Conservation (phyloP, 1,284 basidiomycete species). For the Puccinia novopanici region DNA sequence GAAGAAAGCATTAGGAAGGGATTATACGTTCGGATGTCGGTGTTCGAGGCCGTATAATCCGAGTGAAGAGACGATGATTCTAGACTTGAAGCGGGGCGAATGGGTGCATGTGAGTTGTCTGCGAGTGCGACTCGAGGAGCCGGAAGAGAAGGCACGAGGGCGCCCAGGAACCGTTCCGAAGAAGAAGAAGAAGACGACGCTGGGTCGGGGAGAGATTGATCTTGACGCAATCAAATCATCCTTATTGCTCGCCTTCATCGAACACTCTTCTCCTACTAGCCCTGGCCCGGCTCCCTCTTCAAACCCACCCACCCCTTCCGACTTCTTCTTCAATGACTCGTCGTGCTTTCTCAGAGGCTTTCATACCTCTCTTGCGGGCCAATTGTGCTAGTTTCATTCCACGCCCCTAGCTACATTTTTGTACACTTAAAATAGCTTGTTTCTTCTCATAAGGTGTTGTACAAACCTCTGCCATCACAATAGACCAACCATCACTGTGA, state of each 20-base stretch:
- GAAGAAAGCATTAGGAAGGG: neutral
- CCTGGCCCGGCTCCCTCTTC: no score
- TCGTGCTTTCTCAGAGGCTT: neutral
- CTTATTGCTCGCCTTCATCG: neutral
- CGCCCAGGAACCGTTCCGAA: neutral
- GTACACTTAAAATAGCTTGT: no score
- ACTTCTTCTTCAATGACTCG: neutral
- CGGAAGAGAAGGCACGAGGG: neutral
- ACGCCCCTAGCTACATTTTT: no score
- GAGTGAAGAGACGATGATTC: slow-evolving; percentile 2
- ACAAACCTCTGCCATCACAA: no score
- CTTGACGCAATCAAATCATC: neutral
- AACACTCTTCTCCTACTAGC: neutral
- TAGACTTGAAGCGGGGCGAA: neutral
- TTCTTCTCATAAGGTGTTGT: no score
- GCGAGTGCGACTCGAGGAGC: neutral
- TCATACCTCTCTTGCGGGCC: neutral
- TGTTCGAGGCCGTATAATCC: slow-evolving; percentile 7
- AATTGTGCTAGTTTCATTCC: neutral
- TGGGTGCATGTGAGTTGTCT: slow-evolving; percentile 23
- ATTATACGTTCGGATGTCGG: slow-evolving; percentile 11
- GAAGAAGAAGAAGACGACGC: neutral
- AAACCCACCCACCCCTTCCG: neutral
- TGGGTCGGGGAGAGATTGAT: neutral
- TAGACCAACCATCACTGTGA: no score